These are phyloP conservation scores for Elsinoe ampelina DNA, from an alignment of 2,329 filamentous ascomycete genomes.

Conservation along the genomic window DNA sequence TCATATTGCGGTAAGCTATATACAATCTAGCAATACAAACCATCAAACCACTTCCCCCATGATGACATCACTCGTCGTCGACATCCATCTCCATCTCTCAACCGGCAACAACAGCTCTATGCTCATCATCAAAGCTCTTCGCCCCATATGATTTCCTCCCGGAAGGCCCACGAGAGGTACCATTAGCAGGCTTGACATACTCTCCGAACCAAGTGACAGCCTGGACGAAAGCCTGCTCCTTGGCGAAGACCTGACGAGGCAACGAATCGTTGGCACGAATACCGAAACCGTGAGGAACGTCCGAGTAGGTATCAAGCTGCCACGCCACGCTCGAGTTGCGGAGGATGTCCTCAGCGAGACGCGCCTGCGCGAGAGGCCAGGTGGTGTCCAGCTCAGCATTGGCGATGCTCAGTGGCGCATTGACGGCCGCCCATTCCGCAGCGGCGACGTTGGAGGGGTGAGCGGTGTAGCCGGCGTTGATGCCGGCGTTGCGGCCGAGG, in stretches of 20 bases:
- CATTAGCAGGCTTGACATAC: slow-evolving; percentile 33
- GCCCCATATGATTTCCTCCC: neutral
- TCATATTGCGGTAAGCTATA: neutral
- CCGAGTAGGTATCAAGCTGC: slow-evolving; percentile 64
- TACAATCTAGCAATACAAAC: neutral
- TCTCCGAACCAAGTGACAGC: slow-evolving; percentile 64
- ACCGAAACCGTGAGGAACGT: slow-evolving; percentile 61
- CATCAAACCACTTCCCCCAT: no score
- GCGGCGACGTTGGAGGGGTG: slow-evolving; percentile 61
- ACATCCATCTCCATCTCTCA: neutral
- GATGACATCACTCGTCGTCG: no score
- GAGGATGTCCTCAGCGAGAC: slow-evolving; percentile 45
- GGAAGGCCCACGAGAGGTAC: neutral
- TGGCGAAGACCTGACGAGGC: slow-evolving; percentile 52
- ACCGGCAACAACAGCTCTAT: neutral
- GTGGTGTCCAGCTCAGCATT: slow-evolving; percentile 6
- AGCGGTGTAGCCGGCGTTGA: slow-evolving; percentile 59
- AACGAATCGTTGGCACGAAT: slow-evolving; percentile 53
- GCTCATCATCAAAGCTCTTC: slow-evolving; percentile 10
- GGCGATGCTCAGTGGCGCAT: slow-evolving; percentile 59
- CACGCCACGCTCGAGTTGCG: slow-evolving; percentile 44
- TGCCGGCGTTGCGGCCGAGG: slow-evolving; percentile 39
- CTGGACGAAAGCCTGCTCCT: slow-evolving; percentile 68
- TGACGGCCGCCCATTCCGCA: slow-evolving; percentile 56
- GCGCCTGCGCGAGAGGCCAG: neutral